Percentiles rank a stretch among this genome's conserved stretches.
Conservation (phyloP, 257 asterid genomes). For the Lavandula angustifolia region DNA sequence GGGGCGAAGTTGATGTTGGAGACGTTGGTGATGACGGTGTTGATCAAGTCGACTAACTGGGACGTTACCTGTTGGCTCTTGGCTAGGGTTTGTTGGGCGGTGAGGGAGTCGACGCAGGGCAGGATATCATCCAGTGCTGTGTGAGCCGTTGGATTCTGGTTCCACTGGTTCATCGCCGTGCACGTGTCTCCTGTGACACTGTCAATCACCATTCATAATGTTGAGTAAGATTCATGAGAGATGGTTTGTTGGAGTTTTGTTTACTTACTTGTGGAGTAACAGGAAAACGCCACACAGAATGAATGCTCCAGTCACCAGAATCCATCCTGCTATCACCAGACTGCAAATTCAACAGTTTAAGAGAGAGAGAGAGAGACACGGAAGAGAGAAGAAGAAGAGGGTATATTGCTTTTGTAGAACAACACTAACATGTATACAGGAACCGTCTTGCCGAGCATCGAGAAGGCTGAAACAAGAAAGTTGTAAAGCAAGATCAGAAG, state of each 20-base stretch:
- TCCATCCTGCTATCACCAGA: slow-evolving; percentile 80
- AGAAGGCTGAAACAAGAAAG: slow-evolving; percentile 55
- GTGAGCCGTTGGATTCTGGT: slow-evolving; percentile 72
- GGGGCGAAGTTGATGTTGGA: slow-evolving; percentile 86
- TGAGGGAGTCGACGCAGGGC: slow-evolving; percentile 76
- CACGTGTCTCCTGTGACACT: slow-evolving; percentile 86
- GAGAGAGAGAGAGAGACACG: slow-evolving; percentile 5
- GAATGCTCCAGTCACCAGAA: slow-evolving; percentile 83
- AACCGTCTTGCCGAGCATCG: slow-evolving; percentile 70
- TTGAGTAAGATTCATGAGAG: too few species aligned
- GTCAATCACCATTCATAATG: not conserved
- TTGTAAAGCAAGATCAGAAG: not conserved
- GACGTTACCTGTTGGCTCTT: slow-evolving; percentile 71
- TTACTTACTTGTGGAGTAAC: slow-evolving; percentile 75
- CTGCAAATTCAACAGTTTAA: slow-evolving; percentile 42
- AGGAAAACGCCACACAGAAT: slow-evolving; percentile 80
- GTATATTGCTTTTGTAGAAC: not conserved
- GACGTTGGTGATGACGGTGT: slow-evolving; percentile 71
- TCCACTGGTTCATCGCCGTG: slow-evolving; percentile 88
- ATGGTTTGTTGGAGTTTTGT: not conserved
- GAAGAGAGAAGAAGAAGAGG: slow-evolving; percentile 19
- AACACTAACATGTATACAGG: slow-evolving; percentile 78
- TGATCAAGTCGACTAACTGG: slow-evolving; percentile 61
- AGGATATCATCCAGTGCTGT: slow-evolving; percentile 82
- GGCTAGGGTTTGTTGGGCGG: slow-evolving; percentile 69